Conservation (phyloP, 192 early-diverging fungal genomes). For the Cladochytrium replicatum region DNA sequence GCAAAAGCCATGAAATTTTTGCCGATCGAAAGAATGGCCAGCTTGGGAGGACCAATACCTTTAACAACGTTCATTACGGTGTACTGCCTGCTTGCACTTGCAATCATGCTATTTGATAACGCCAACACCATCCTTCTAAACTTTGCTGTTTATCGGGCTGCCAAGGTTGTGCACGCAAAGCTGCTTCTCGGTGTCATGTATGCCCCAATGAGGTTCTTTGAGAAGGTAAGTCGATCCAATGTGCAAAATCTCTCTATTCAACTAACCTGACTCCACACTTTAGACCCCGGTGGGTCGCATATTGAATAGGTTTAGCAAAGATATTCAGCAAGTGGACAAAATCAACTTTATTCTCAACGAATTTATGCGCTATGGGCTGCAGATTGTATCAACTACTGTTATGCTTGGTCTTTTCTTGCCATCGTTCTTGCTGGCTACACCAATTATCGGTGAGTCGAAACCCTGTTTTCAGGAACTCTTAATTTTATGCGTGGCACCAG, state of each 20-base stretch:
- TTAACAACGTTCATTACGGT: too few species aligned
- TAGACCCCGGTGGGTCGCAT: slow-evolving; percentile 36
- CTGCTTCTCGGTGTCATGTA: slow-evolving; percentile 16
- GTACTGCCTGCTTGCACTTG: slow-evolving; percentile 12
- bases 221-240: too few species aligned
- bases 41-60: too few species aligned
- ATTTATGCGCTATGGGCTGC: too few species aligned
- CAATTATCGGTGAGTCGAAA: slow-evolving; percentile 50
- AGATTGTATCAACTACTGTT: too few species aligned
- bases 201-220: slow-evolving; percentile 46
- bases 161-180: slow-evolving; percentile 17
- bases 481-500: slow-evolving; percentile 3
- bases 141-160: slow-evolving; percentile 13
- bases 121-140: too few species aligned
- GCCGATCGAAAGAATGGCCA: too few species aligned
- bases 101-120: too few species aligned
- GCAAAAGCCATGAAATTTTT: too few species aligned
- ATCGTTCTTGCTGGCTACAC: slow-evolving; percentile 46
- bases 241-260: too few species aligned
- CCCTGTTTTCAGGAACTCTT: slow-evolving; percentile 29
- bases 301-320: slow-evolving; percentile 23
- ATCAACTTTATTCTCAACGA: neutral
- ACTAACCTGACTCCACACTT: too few species aligned
- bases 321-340: slow-evolving; percentile 35
- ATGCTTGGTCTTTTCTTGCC: too few species aligned